These are phyloP conservation scores for Piper longum DNA, from an alignment of 164 flowering plant genomes.

Conservation along the genomic window DNA sequence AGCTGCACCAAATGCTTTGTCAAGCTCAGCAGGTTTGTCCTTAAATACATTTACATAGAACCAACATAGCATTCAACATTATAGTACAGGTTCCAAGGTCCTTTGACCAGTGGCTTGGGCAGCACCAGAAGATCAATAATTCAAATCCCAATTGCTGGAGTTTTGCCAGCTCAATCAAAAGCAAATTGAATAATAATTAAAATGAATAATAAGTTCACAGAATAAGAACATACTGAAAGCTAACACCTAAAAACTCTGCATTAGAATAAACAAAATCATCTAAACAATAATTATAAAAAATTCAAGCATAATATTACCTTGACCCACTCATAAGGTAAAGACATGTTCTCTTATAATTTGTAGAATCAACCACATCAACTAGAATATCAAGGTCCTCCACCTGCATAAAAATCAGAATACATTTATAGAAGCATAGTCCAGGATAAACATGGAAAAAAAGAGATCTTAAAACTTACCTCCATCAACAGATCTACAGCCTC, in stretches of 20 bases:
- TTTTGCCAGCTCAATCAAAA: too few relatives aligned
- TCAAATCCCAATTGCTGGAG: too few relatives aligned
- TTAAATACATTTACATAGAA: too few relatives aligned
- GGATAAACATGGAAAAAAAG: background rate
- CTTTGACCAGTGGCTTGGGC: too few relatives aligned
- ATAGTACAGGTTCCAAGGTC: too few relatives aligned
- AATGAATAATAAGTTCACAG: background rate
- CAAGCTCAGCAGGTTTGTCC: too few relatives aligned
- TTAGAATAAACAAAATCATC: background rate
- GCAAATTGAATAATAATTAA: background rate
- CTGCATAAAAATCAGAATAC: conserved; percentile 17
- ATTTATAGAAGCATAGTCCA: background rate
- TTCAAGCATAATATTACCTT: conserved; percentile 23
- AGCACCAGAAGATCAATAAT: too few relatives aligned
- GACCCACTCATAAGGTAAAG: conserved; percentile 77
- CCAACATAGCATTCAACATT: too few relatives aligned
- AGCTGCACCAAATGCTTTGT: too few relatives aligned
- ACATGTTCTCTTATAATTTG: conserved; percentile 85
- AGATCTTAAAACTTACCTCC: conserved; percentile 46
- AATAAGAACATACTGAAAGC: background rate
- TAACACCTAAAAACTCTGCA: background rate
- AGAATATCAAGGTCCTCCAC: conserved; percentile 91
- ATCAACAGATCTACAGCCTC: conserved; percentile 95
- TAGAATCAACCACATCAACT: conserved; percentile 60
- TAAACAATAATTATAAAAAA: background rate